These are phyloP conservation scores for Quercus engelmannii DNA, from an alignment of 306 rosid genomes.

Conservation along the genomic window DNA sequence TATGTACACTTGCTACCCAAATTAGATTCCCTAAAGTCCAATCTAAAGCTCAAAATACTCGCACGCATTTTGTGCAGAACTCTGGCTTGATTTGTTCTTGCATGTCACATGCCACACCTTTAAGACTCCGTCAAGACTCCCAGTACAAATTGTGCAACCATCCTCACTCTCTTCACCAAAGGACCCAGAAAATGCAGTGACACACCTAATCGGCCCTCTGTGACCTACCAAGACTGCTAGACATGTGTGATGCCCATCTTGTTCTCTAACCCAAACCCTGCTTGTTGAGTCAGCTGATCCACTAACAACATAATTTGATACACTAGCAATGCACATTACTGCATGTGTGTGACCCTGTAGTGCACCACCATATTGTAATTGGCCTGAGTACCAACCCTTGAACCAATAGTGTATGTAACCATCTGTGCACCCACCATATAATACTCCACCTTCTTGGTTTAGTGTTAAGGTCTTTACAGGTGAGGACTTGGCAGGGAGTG, in stretches of 20 bases:
- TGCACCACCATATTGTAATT: slow-evolving; percentile 79
- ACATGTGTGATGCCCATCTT: slow-evolving; percentile 63
- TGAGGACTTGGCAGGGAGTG: slow-evolving; percentile 69
- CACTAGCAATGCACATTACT: slow-evolving; percentile 66
- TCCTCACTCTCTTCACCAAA: slow-evolving; percentile 45
- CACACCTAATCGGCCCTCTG: slow-evolving; percentile 76
- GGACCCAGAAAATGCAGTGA: slow-evolving; percentile 37
- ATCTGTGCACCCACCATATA: slow-evolving; percentile 87
- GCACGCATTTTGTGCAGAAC: slow-evolving; percentile 29
- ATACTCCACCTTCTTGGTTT: slow-evolving; percentile 40
- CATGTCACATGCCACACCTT: slow-evolving; percentile 78
- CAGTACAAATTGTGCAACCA: slow-evolving; percentile 62
- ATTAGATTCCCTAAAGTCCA: too few species aligned
- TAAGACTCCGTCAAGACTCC: slow-evolving; percentile 85
- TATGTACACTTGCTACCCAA: too few species aligned
- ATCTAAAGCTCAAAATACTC: slow-evolving; percentile 53
- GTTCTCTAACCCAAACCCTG: slow-evolving; percentile 68
- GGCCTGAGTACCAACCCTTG: slow-evolving; percentile 80
- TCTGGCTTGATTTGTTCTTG: slow-evolving; percentile 16
- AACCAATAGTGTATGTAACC: slow-evolving; percentile 91
- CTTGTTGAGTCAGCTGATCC: slow-evolving; percentile 88
- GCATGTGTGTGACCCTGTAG: slow-evolving; percentile 95
- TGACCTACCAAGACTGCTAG: slow-evolving; percentile 84
- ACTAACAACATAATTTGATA: slow-evolving; percentile 56
- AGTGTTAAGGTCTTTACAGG: slow-evolving; percentile 69